Evolutionary conservation across 208 protist genomes (phyloP).

Genomic region (Trypanosoma cruzi): DNA sequence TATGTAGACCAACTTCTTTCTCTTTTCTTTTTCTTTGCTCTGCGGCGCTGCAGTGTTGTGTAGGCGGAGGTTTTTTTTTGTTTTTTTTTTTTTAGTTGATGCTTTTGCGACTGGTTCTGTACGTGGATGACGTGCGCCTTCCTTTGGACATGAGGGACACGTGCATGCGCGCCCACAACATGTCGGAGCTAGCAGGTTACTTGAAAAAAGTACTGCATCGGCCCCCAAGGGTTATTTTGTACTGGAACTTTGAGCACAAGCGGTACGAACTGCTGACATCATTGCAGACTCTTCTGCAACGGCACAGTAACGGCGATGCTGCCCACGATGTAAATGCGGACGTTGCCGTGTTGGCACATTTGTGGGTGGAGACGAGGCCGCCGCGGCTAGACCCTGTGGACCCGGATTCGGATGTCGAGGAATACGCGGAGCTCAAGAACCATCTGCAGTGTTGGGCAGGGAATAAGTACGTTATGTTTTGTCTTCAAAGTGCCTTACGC

Average conservation of each 20-base stretch:
- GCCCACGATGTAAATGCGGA: conserved; percentile 3
- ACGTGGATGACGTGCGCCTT: conserved; percentile 13
- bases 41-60: background rate
- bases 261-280: conserved; percentile 45
- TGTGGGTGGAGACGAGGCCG: conserved; percentile 66
- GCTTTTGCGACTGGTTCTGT: conserved; percentile 16
- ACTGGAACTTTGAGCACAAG: conserved; percentile 46
- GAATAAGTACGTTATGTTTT: conserved; percentile 45
- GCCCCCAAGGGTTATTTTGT: conserved; percentile 45
- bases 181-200: conserved; percentile 4
- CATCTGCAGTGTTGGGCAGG: conserved; percentile 50
- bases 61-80: background rate
- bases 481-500: conserved; percentile 45
- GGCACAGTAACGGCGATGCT: conserved; percentile 26
- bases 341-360: conserved; percentile 26
- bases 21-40: conserved; percentile 4
- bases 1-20: no score
- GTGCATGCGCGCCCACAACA: conserved; percentile 6
- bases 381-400: conserved; percentile 57
- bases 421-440: conserved; percentile 44
- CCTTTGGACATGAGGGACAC: conserved; percentile 11
- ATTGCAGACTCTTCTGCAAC: conserved; percentile 31
- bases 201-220: conserved; percentile 21
- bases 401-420: conserved; percentile 28
- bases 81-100: conserved; percentile 1